A percentile compares a stretch with the other conserved stretches of the same genome.
Conservation (phyloP, 2,329 filamentous ascomycete species). For the Paecilomyces sp. region DNA sequence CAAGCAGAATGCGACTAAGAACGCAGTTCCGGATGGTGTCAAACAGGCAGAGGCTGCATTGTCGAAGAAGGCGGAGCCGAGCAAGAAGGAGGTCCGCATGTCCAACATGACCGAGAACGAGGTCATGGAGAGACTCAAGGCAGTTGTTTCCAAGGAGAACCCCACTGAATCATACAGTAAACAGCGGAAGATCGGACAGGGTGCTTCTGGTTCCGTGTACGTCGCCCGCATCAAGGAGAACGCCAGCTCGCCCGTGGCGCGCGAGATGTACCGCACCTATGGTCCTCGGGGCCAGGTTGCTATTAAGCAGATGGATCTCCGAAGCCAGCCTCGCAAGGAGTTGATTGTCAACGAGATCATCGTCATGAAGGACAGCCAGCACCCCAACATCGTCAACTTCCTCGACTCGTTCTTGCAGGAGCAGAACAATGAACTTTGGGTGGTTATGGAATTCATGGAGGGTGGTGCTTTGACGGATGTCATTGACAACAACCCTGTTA, state of each 20-base stretch:
- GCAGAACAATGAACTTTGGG: constrained; percentile 93
- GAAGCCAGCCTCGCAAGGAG: constrained; percentile 94
- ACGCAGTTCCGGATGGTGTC: constrained; percentile 54
- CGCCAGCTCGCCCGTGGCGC: constrained; percentile 72
- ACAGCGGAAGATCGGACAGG: constrained; percentile 99
- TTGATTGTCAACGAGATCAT: constrained; percentile 99
- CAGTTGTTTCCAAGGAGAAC: constrained; percentile 92
- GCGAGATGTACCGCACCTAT: constrained; percentile 69
- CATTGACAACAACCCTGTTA: constrained; percentile 93
- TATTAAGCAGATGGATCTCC: constrained; percentile 99
- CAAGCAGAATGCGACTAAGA: constrained; percentile 50
- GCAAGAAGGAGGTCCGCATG: constrained; percentile 92
- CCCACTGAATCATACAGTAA: constrained; percentile 95
- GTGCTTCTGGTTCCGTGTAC: constrained; percentile 95
- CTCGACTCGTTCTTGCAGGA: constrained; percentile 94
- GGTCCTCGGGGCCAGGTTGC: constrained; percentile 83
- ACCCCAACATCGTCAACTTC: constrained; percentile 98
- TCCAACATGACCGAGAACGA: constrained; percentile 96
- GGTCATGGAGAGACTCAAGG: constrained; percentile 91
- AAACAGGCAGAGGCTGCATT: constrained; percentile 87
- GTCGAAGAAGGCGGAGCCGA: constrained; percentile 68
- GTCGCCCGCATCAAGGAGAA: constrained; percentile 91
- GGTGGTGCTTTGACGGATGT: constrained; percentile 95
- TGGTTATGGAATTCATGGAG: constrained; percentile 99
- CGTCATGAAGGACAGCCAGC: constrained; percentile 98